Evolutionary conservation across 805 yeast species (phyloP).

Genomic region (Cyberlindnera euphorbiiphila): DNA sequence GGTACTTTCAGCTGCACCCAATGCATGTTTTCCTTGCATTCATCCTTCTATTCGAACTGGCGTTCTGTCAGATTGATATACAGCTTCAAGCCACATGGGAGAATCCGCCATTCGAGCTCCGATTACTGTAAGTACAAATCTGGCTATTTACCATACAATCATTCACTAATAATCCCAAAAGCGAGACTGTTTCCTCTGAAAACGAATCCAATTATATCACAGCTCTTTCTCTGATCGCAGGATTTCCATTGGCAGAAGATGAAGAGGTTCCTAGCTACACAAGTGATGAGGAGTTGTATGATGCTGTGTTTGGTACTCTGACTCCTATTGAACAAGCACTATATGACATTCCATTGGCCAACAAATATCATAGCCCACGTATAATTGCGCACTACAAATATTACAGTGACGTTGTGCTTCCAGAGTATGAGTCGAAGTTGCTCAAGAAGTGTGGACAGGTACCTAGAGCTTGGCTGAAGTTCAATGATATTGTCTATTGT

Average conservation of each 20-base stretch:
- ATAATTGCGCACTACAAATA: constrained; percentile 60
- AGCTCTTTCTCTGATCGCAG: constrained; percentile 11
- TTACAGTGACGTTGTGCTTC: constrained; percentile 37
- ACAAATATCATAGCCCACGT: constrained; percentile 51
- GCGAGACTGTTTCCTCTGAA: constrained; percentile 28
- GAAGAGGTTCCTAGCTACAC: constrained; percentile 4
- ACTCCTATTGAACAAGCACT: constrained; percentile 20
- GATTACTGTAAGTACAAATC: constrained; percentile 23
- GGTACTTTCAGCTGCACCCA: too few relatives aligned
- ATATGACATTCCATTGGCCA: constrained; percentile 28
- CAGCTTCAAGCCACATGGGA: constrained; percentile 28
- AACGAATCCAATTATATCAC: constrained; percentile 19
- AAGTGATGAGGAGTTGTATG: constrained; percentile 22
- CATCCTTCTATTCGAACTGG: background rate
- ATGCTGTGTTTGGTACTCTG: constrained; percentile 16
- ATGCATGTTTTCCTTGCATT: background rate
- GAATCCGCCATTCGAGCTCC: constrained; percentile 26
- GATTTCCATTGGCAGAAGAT: constrained; percentile 12
- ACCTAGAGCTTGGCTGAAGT: constrained; percentile 44
- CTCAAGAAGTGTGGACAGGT: constrained; percentile 21
- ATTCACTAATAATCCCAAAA: constrained; percentile 8
- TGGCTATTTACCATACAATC: background rate
- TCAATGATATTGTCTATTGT: constrained; percentile 55
- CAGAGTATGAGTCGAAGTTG: constrained; percentile 24
- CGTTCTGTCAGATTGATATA: constrained; percentile 17